Evolutionary conservation across 2,329 filamentous ascomycete genomes (phyloP).

Genomic region (Colletotrichum higginsianum): DNA sequence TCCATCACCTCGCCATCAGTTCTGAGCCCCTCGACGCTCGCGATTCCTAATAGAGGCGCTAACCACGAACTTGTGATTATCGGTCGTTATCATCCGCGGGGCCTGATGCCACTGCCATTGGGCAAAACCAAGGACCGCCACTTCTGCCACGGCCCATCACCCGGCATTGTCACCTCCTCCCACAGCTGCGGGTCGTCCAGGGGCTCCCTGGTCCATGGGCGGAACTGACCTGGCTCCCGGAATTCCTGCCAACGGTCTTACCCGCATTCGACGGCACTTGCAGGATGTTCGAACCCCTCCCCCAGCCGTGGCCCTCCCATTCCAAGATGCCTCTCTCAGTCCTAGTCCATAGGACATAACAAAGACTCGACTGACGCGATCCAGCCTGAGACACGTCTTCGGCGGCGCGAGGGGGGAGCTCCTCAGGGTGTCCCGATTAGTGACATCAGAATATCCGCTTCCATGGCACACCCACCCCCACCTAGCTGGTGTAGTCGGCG

Average conservation of each 20-base stretch:
- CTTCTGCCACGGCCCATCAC: conserved; percentile 4
- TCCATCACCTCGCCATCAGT: neutral
- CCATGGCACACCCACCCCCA: neutral
- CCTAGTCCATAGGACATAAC: neutral
- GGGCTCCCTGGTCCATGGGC: neutral
- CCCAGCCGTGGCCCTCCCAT: neutral
- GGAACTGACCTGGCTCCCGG: conserved; percentile 18
- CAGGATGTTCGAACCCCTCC: neutral
- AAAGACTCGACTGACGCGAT: neutral
- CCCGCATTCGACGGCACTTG: neutral
- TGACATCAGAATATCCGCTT: conserved; percentile 11
- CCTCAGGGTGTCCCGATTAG: neutral
- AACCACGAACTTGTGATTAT: neutral
- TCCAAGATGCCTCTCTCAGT: neutral
- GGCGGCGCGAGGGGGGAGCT: neutral
- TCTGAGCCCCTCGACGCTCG: neutral
- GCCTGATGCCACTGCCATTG: neutral
- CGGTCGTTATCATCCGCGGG: neutral
- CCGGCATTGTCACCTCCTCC: neutral
- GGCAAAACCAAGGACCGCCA: conserved; percentile 10
- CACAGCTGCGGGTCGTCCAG: neutral
- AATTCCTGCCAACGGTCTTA: neutral
- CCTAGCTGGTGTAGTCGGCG: no score
- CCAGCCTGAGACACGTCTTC: neutral
- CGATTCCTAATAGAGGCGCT: neutral